Percentiles rank a stretch among this genome's conserved stretches.
Evolutionary conservation across 2,329 filamentous ascomycete species (phyloP).

Genomic region (Trichoderma brevicompactum): DNA sequence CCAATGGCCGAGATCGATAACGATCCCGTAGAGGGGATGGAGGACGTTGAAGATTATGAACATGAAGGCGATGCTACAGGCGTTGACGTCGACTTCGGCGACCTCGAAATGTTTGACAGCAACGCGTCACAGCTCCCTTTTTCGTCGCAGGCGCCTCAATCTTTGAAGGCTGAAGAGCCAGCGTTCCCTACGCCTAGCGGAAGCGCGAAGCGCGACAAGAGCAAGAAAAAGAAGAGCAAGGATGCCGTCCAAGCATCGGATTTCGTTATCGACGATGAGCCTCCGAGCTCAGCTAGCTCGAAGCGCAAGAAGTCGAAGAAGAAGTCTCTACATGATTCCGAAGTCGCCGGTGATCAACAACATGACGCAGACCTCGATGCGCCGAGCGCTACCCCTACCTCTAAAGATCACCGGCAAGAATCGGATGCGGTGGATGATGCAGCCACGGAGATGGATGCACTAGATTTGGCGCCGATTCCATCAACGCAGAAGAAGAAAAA

Average conservation of each 20-base stretch:
- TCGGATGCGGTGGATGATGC: slow-evolving; percentile 10
- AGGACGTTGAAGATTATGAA: slow-evolving; percentile 36
- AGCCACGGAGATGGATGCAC: slow-evolving; percentile 27
- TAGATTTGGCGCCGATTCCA: slow-evolving; percentile 32
- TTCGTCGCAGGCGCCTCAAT: slow-evolving; percentile 41
- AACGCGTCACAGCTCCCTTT: slow-evolving; percentile 41
- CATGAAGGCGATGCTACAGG: slow-evolving; percentile 33
- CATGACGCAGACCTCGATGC: not conserved
- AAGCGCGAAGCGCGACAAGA: slow-evolving; percentile 42
- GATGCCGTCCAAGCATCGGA: slow-evolving; percentile 20
- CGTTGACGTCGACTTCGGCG: slow-evolving; percentile 42
- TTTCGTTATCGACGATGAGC: slow-evolving; percentile 31
- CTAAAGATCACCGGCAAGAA: not conserved
- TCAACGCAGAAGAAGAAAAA: slow-evolving; percentile 42
- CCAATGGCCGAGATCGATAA: slow-evolving; percentile 36
- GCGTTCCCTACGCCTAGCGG: slow-evolving; percentile 31
- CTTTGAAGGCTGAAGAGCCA: slow-evolving; percentile 38
- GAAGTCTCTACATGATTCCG: slow-evolving; percentile 28
- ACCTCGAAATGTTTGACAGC: slow-evolving; percentile 47
- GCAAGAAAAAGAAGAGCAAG: slow-evolving; percentile 39
- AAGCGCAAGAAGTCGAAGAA: slow-evolving; percentile 39
- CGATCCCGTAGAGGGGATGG: slow-evolving; percentile 36
- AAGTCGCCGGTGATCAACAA: slow-evolving; percentile 27
- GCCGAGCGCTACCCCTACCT: not conserved
- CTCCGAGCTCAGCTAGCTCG: slow-evolving; percentile 33